Evolutionary conservation across 306 rosid genomes (phyloP).

Genomic region (Prunus armeniaca): DNA sequence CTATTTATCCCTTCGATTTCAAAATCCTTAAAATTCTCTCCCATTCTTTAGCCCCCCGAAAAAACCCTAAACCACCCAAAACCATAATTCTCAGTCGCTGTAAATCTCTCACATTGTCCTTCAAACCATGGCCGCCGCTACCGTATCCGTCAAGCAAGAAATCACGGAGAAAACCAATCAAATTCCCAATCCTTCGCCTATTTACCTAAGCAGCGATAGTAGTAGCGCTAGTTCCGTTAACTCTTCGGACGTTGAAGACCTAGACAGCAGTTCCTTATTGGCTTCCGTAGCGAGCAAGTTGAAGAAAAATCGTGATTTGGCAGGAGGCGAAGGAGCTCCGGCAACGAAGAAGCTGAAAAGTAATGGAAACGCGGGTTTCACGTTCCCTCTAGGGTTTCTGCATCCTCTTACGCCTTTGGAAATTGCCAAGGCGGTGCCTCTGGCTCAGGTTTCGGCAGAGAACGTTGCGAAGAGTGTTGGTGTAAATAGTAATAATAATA

Average conservation of each 20-base stretch:
- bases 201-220: constrained; percentile 41
- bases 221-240: constrained; percentile 28
- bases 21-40: background rate
- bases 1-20: background rate
- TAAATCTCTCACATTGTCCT: background rate
- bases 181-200: constrained; percentile 13
- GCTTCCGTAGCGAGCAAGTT: background rate
- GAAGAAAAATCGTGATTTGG: background rate
- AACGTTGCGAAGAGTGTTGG: background rate
- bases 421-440: constrained; percentile 6
- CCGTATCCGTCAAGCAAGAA: constrained; percentile 24
- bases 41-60: background rate
- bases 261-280: background rate
- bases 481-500: background rate
- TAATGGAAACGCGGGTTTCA: constrained; percentile 4
- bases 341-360: constrained; percentile 22
- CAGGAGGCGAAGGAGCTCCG: constrained; percentile 21
- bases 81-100: background rate
- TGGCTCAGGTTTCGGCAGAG: constrained; percentile 7
- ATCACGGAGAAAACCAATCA: background rate
- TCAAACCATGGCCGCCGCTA: background rate
- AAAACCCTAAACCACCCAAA: background rate
- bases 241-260: background rate
- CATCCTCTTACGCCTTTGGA: constrained; percentile 34
- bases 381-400: constrained; percentile 49